Evolutionary conservation across 1,284 basidiomycete genomes (phyloP).

Genomic region (Heterobasidion parviporum): DNA sequence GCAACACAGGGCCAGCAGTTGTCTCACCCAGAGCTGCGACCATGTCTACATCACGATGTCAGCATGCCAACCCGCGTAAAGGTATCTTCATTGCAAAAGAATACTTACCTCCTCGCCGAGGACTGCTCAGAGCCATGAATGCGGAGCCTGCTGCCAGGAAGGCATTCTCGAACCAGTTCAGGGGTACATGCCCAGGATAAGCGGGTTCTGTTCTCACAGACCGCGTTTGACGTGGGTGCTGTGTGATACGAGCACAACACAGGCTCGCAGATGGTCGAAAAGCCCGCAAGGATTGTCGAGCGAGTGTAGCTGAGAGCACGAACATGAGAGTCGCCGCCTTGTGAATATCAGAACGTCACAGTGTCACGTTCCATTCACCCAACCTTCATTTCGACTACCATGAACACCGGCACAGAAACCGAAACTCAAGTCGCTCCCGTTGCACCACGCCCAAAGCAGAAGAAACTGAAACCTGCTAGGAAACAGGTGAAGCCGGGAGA

Average conservation of each 20-base stretch:
- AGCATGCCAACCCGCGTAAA: no score
- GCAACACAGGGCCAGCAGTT: conserved; percentile 78
- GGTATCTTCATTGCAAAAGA: neutral
- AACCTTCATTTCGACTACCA: neutral
- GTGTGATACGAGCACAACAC: neutral
- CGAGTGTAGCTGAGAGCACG: neutral
- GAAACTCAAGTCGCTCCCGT: conserved; percentile 3
- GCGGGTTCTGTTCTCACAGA: conserved; percentile 21
- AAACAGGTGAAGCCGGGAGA: conserved; percentile 88
- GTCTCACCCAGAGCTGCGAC: conserved; percentile 89
- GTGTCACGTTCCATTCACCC: neutral
- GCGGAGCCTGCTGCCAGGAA: conserved; percentile 86
- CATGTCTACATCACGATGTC: conserved; percentile 58
- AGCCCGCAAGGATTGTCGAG: neutral
- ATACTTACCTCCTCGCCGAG: conserved; percentile 74
- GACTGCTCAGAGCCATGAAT: conserved; percentile 76
- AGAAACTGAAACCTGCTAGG: conserved; percentile 72
- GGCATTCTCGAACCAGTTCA: conserved; percentile 76
- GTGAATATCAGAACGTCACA: no score
- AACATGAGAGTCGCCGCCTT: neutral
- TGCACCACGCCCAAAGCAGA: conserved; percentile 24
- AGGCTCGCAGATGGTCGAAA: neutral
- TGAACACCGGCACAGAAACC: conserved; percentile 8
- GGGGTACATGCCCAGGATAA: conserved; percentile 66
- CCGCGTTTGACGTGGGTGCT: conserved; percentile 14